phyloP scores from a whole-genome alignment of 2,329 filamentous ascomycete species.

The Scytalidium lignicola region DNA sequence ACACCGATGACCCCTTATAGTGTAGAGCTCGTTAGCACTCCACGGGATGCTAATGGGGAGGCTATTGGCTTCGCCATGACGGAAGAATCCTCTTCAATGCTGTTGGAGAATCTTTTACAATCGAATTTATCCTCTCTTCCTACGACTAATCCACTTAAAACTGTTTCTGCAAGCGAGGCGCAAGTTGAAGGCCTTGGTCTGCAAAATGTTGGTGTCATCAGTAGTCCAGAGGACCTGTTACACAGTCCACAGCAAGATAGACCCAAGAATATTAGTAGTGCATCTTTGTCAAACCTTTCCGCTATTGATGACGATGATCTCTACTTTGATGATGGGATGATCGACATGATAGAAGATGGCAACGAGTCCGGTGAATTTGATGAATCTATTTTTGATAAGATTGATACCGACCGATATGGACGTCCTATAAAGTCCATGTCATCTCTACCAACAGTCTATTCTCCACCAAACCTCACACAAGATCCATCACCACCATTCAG shows the following conservation, averaged over 20 bases:
- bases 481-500: slow-evolving; percentile 12
- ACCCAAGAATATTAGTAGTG: background rate
- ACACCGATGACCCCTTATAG: slow-evolving; percentile 48
- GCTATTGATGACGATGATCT: slow-evolving; percentile 52
- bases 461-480: slow-evolving; percentile 17
- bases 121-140: background rate
- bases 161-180: background rate
- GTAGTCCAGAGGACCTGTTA: slow-evolving; percentile 1
- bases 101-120: background rate
- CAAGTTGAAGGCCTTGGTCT: slow-evolving; percentile 17
- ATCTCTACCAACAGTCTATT: slow-evolving; percentile 23
- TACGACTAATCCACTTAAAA: background rate
- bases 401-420: slow-evolving; percentile 59
- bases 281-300: slow-evolving; percentile 9
- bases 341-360: slow-evolving; percentile 38
- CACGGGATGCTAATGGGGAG: slow-evolving; percentile 49
- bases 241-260: slow-evolving; percentile 2
- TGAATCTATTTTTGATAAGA: slow-evolving; percentile 67
- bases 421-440: slow-evolving; percentile 44
- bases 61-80: slow-evolving; percentile 50
- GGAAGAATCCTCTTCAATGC: slow-evolving; percentile 21
- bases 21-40: slow-evolving; percentile 43
- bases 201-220: slow-evolving; percentile 10
- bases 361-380: slow-evolving; percentile 57
- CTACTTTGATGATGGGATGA: slow-evolving; percentile 62